Percentiles rank a stretch among this genome's conserved stretches.
These are phyloP conservation scores for Drosera spatulata DNA, from an alignment of 179 eudicot genomes.

Conservation along the genomic window DNA sequence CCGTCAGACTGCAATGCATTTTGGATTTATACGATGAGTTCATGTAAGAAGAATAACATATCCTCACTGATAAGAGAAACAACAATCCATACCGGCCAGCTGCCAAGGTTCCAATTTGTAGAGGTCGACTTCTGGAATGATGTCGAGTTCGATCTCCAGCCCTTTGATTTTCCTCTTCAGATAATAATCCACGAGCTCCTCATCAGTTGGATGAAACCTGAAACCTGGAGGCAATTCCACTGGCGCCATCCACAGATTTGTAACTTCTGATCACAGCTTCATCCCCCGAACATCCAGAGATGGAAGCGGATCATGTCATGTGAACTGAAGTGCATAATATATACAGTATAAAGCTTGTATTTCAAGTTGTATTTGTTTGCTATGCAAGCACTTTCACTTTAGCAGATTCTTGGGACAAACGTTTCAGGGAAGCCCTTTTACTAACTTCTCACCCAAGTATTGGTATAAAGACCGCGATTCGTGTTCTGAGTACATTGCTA, in stretches of 20 bases:
- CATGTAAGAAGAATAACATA: too few relatives aligned
- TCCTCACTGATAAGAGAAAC: too few relatives aligned
- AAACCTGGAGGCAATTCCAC: conserved; percentile 14
- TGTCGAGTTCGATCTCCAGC: conserved; percentile 12
- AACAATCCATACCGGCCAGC: conserved; percentile 3
- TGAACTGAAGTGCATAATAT: not conserved
- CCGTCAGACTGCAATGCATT: too few relatives aligned
- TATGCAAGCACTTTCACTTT: not conserved
- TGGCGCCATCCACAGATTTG: conserved; percentile 2
- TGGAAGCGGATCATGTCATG: not conserved
- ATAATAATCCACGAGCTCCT: conserved; percentile 1
- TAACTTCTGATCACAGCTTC: not conserved
- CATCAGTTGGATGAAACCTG: conserved; percentile 13
- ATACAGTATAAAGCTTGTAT: not conserved
- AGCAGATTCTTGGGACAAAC: conserved; percentile 2
- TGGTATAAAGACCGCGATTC: not conserved
- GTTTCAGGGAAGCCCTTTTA: conserved; percentile 2
- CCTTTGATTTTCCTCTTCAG: conserved; percentile 9
- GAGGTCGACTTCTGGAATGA: conserved; percentile 11
- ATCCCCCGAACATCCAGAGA: not conserved
- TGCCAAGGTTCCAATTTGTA: conserved; percentile 15
- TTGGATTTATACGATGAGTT: too few relatives aligned
- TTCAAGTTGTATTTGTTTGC: not conserved
- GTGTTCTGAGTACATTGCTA: too few relatives aligned
- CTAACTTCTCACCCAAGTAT: not conserved